Base-by-base conservation (phyloP, 352 stramenopile species). In the Globisporangium viniferum region DNA sequence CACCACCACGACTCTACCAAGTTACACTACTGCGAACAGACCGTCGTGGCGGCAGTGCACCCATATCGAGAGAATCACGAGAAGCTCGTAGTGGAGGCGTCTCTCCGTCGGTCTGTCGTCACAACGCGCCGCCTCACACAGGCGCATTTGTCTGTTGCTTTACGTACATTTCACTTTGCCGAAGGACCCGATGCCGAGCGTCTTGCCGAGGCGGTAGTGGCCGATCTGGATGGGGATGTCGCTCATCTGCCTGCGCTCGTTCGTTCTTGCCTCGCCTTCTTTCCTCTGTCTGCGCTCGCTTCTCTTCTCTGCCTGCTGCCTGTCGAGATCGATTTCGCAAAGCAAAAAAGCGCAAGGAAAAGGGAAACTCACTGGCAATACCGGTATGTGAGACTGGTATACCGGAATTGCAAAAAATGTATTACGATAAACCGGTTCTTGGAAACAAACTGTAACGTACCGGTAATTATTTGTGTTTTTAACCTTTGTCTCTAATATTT, bases 141-240 rank as follows among this genome's bases (percentile, higher is more conserved):
- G 51, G 22, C 12, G 24, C 24, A 20, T 20, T 14, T 58, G 14
- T 7, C 29, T 8, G 15, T 5, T 48, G 36, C 27, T 35, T 20
- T 55, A 89, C 91, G 81, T 84, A 99, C 97, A 86, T 67, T 98
- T 98, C 48, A 98, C 95, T 95, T 99, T 99, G 66, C 98, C 98
- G 78, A 99, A 99, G 41, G 98, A 98, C 56, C 98, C 98, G 68
- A 99, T 99, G 36, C 98, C 98, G 63, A 99, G 86, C 76, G 98
- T 99, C 78, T 99, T 99, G 66, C 96, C 96, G 49, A 99, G 84
- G 27, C 97, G 90, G 88, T 99, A 99, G 69, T 98, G 91, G 49
- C 97, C 98, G 41, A 99, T 91, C 70, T 98, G 89, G 51, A 99
- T 91, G 35, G 95, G 95, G 63, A 93, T 80, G 73, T 97, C 82